Percentiles rank a stretch among this genome's conserved stretches.
These are phyloP conservation scores for Withania somnifera DNA, from an alignment of 305 asterid species.

Conservation along the genomic window DNA sequence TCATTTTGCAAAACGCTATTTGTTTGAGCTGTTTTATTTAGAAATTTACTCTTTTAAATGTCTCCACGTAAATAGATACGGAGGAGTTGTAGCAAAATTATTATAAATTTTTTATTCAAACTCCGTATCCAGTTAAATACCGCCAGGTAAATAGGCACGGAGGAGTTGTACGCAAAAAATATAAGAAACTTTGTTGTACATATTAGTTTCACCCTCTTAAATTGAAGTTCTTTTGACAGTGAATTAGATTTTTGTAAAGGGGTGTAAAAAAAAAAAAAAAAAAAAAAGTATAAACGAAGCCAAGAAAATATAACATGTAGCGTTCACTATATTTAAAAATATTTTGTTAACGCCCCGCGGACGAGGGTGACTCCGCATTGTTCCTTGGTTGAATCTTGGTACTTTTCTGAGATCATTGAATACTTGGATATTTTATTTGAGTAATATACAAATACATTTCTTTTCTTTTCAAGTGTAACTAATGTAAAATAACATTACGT, in stretches of 20 bases:
- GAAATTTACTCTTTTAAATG: no score
- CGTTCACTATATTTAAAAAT: no score
- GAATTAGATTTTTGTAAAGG: no score
- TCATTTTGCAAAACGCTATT: not conserved
- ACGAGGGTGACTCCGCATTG: not conserved
- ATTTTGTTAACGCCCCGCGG: no score
- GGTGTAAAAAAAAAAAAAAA: no score
- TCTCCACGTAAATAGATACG: no score
- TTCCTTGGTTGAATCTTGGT: not conserved
- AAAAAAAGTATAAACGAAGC: no score
- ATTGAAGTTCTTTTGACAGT: no score
- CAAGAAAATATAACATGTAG: no score
- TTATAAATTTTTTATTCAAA: not conserved
- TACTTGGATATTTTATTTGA: not conserved
- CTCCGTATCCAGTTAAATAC: not conserved
- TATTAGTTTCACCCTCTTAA: not conserved
- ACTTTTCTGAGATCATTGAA: not conserved
- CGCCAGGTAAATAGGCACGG: not conserved
- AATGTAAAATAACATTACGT: not conserved
- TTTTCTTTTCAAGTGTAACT: not conserved
- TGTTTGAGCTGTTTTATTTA: not conserved
- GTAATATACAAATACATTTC: not conserved
- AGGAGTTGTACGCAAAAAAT: not conserved
- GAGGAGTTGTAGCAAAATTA: no score
- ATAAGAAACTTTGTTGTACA: not conserved